phyloP scores from a whole-genome alignment of 2,329 filamentous ascomycete species.

The Colletotrichum higginsianum region DNA sequence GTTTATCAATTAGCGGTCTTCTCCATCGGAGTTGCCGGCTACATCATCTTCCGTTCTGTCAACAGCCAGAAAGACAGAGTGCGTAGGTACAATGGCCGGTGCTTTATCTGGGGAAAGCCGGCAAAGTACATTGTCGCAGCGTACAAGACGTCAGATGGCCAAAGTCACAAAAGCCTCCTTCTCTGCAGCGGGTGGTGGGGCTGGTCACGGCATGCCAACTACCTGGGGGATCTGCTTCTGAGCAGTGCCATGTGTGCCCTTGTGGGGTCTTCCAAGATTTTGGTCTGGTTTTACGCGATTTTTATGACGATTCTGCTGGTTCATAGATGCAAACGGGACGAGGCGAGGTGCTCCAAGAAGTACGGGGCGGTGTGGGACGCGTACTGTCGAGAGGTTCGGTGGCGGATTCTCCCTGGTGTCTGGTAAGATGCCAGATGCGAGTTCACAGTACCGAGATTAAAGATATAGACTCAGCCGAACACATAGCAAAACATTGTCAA shows the following conservation, averaged over 20 bases:
- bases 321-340: slow-evolving; percentile 62
- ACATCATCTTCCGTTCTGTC: slow-evolving; percentile 60
- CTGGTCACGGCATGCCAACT: slow-evolving; percentile 51
- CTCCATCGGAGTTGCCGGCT: slow-evolving; percentile 51
- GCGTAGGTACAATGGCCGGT: slow-evolving; percentile 56
- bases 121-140: slow-evolving; percentile 55
- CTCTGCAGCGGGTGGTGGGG: slow-evolving; percentile 47
- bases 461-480: too few relatives aligned
- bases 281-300: slow-evolving; percentile 62
- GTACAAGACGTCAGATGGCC: slow-evolving; percentile 59
- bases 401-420: slow-evolving; percentile 56
- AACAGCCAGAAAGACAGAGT: slow-evolving; percentile 62
- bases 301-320: slow-evolving; percentile 61
- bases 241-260: slow-evolving; percentile 59
- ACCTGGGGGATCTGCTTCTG: slow-evolving; percentile 48
- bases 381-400: slow-evolving; percentile 59
- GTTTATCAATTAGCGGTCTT: slow-evolving; percentile 38
- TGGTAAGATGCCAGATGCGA: slow-evolving; percentile 43
- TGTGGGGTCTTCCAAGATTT: slow-evolving; percentile 53
- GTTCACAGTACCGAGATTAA: too few relatives aligned
- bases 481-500: too few relatives aligned
- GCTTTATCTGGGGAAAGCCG: slow-evolving; percentile 59
- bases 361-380: slow-evolving; percentile 61
- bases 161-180: slow-evolving; percentile 53
- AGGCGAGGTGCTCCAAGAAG: slow-evolving; percentile 60